Percentiles rank a stretch among this genome's conserved stretches.
Conservation (phyloP, 495 filamentous ascomycete genomes). For the Neurospora sp. region DNA sequence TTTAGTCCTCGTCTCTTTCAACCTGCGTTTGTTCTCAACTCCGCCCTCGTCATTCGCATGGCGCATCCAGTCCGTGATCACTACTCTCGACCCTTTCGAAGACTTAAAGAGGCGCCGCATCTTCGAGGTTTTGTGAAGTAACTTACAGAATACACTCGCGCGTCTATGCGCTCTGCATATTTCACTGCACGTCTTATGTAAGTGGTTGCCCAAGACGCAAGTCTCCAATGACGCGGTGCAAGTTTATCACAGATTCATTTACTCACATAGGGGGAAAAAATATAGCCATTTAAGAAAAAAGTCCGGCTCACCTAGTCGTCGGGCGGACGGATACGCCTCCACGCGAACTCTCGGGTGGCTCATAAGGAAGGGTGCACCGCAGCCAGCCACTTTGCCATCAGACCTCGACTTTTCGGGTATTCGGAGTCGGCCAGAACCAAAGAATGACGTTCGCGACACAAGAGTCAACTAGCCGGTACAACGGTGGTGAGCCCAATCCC, state of each 20-base stretch:
- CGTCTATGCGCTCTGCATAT: conserved; percentile 59
- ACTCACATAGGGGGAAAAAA: background rate
- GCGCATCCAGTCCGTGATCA: background rate
- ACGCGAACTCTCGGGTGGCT: background rate
- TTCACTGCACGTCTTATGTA: conserved; percentile 8
- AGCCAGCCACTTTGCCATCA: background rate
- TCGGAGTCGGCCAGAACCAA: background rate
- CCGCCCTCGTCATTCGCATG: background rate
- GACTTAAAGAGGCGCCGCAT: background rate
- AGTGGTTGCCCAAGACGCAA: background rate
- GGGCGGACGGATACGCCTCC: background rate
- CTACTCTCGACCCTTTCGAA: background rate
- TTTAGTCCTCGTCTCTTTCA: background rate
- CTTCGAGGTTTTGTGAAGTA: background rate
- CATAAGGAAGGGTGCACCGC: background rate
- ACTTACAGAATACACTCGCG: conserved; percentile 52
- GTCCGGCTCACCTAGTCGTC: background rate
- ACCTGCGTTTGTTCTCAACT: background rate
- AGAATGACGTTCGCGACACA: background rate
- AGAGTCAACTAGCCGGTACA: background rate
- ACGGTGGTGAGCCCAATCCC: background rate
- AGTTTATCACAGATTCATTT: background rate
- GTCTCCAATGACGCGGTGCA: background rate
- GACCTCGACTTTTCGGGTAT: background rate
- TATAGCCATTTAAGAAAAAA: background rate